phyloP scores from a whole-genome alignment of 2,329 filamentous ascomycete species.

The Aspergillus nomiae region DNA sequence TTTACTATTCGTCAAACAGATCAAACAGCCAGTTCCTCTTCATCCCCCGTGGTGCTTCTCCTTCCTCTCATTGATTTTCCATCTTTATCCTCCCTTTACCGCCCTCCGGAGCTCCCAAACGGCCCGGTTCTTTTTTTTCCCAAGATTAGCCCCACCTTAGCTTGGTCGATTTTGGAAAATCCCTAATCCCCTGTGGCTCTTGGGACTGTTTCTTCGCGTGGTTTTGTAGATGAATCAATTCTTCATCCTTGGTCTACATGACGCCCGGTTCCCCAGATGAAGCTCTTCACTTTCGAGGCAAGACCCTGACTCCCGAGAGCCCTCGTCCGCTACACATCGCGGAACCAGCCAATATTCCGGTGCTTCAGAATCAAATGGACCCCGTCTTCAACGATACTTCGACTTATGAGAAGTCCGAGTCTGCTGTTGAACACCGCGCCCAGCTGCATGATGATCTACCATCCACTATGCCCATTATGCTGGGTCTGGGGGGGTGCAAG shows the following conservation, averaged over 20 bases:
- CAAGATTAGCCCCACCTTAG: slow-evolving; percentile 39
- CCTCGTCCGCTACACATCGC: slow-evolving; percentile 70
- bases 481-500: slow-evolving; percentile 15
- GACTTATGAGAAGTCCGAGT: slow-evolving; percentile 53
- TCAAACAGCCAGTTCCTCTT: neutral
- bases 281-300: slow-evolving; percentile 62
- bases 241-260: slow-evolving; percentile 52
- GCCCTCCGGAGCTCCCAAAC: slow-evolving; percentile 20
- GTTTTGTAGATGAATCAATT: slow-evolving; percentile 44
- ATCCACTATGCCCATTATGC: slow-evolving; percentile 17
- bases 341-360: slow-evolving; percentile 68
- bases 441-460: slow-evolving; percentile 13
- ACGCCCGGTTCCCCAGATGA: slow-evolving; percentile 53
- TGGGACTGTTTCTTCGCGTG: slow-evolving; percentile 9
- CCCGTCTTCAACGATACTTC: slow-evolving; percentile 69
- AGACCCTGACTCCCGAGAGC: slow-evolving; percentile 69
- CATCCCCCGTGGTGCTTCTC: neutral
- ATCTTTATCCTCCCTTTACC: slow-evolving; percentile 18
- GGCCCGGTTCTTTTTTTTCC: slow-evolving; percentile 32
- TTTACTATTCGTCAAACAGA: neutral
- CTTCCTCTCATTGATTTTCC: neutral
- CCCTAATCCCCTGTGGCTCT: slow-evolving; percentile 20
- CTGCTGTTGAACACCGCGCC: slow-evolving; percentile 22
- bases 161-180: slow-evolving; percentile 36
- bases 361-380: slow-evolving; percentile 72